phyloP scores from a whole-genome alignment of 2,329 filamentous ascomycete genomes.

The Coniella lustricola region DNA sequence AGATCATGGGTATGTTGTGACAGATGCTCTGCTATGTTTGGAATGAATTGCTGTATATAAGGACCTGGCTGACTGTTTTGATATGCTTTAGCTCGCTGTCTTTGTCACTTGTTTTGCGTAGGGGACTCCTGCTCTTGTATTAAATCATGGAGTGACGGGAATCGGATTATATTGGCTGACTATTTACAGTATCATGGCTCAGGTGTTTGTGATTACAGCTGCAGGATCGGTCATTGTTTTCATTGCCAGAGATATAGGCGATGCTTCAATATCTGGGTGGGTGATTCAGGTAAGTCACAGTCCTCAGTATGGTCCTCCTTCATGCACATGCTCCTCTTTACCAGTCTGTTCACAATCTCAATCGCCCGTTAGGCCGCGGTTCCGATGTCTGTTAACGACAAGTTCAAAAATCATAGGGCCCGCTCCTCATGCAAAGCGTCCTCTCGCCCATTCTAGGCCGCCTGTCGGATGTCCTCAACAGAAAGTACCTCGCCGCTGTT shows the following conservation, averaged over 20 bases:
- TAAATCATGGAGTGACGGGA: no score
- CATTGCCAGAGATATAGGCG: conserved; percentile 46
- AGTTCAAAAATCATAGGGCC: conserved; percentile 32
- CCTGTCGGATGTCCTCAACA: conserved; percentile 48
- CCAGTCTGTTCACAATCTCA: no score
- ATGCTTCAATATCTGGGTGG: conserved; percentile 44
- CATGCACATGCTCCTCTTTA: no score
- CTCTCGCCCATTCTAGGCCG: conserved; percentile 49
- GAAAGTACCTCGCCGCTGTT: conserved; percentile 44
- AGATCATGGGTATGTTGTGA: conserved; percentile 39
- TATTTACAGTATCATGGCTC: conserved; percentile 37
- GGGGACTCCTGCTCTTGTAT: no score
- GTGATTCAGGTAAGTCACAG: conserved; percentile 39
- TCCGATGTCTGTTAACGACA: no score
- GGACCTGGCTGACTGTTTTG: neutral
- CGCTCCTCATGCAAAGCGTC: conserved; percentile 50
- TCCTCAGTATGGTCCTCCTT: neutral
- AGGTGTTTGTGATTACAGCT: conserved; percentile 49
- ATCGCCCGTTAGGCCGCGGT: no score
- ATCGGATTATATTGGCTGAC: no score
- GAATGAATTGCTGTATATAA: no score
- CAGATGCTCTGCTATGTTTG: neutral
- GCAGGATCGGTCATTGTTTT: conserved; percentile 50
- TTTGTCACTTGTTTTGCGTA: conserved; percentile 43
- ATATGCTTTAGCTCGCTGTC: conserved; percentile 26